These are phyloP conservation scores for Fusarium citri DNA, from an alignment of 2,329 filamentous ascomycete genomes.

Conservation along the genomic window DNA sequence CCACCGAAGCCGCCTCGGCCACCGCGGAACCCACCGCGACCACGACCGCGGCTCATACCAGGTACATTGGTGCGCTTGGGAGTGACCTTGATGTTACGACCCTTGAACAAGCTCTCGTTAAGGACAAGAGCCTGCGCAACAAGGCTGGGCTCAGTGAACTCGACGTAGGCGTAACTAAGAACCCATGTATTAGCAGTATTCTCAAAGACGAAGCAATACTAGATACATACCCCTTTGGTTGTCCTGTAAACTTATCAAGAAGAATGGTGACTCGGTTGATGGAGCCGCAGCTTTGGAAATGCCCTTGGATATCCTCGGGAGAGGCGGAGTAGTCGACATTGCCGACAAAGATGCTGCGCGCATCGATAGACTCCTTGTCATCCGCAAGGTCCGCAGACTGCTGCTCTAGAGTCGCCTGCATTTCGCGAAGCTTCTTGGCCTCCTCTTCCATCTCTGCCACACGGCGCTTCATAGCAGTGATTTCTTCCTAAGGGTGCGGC, in stretches of 20 bases:
- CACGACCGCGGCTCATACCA: slow-evolving; percentile 87
- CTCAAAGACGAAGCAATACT: neutral
- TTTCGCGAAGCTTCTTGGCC: slow-evolving; percentile 85
- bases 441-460: slow-evolving; percentile 93
- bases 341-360: slow-evolving; percentile 95
- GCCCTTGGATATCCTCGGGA: slow-evolving; percentile 94
- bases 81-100: slow-evolving; percentile 91
- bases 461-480: slow-evolving; percentile 85
- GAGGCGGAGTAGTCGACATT: slow-evolving; percentile 98
- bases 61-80: slow-evolving; percentile 98
- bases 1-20: slow-evolving; percentile 65
- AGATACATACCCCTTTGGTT: slow-evolving; percentile 90
- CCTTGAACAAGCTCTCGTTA: slow-evolving; percentile 96
- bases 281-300: slow-evolving; percentile 96
- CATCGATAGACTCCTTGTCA: slow-evolving; percentile 95
- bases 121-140: slow-evolving; percentile 94
- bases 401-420: slow-evolving; percentile 88
- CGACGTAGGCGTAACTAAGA: slow-evolving; percentile 94
- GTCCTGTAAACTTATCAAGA: slow-evolving; percentile 97
- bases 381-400: slow-evolving; percentile 86
- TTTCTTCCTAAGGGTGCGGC: slow-evolving; percentile 72
- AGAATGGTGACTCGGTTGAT: slow-evolving; percentile 99
- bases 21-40: slow-evolving; percentile 46
- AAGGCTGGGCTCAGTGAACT: slow-evolving; percentile 93
- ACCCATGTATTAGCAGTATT: slow-evolving; percentile 26